Percentiles rank a stretch among this genome's conserved stretches.
These are phyloP conservation scores for Phaeosphaeria sp. DNA, from an alignment of 2,329 filamentous ascomycete genomes.

Conservation along the genomic window DNA sequence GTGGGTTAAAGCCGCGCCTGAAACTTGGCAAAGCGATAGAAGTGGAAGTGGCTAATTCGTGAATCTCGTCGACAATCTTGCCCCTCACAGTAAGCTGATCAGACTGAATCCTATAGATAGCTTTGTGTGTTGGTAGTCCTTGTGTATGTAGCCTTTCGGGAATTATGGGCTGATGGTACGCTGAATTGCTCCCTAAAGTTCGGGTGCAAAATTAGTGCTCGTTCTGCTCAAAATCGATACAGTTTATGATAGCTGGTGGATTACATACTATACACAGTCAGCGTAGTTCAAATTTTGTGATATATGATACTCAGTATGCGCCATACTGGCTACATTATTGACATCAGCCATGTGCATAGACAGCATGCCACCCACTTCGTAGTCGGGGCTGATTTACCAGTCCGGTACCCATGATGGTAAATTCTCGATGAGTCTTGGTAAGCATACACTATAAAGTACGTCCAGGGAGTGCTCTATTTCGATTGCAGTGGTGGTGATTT, in stretches of 20 bases:
- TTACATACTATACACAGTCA: too few species aligned
- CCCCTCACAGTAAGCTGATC: background rate
- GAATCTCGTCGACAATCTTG: background rate
- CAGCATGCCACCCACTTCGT: too few species aligned
- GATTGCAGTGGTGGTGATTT: background rate
- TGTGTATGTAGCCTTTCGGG: background rate
- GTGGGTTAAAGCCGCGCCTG: background rate
- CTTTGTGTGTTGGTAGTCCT: background rate
- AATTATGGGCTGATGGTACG: background rate
- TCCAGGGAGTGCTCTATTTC: background rate
- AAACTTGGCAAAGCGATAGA: constrained; percentile 1
- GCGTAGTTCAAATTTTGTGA: too few species aligned
- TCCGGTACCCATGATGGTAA: constrained; percentile 1
- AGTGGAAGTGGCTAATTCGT: background rate
- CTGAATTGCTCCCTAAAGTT: too few species aligned
- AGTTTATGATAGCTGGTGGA: too few species aligned
- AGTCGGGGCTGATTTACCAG: too few species aligned
- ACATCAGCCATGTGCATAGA: too few species aligned
- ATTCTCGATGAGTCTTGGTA: background rate
- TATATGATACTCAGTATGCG: too few species aligned
- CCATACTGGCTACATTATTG: too few species aligned
- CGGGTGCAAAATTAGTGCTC: too few species aligned
- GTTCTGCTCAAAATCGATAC: too few species aligned
- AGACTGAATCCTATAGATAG: background rate
- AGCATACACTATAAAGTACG: background rate